Base-by-base conservation (phyloP, 106 monocot genomes). In the Dendrobium catenatum region DNA sequence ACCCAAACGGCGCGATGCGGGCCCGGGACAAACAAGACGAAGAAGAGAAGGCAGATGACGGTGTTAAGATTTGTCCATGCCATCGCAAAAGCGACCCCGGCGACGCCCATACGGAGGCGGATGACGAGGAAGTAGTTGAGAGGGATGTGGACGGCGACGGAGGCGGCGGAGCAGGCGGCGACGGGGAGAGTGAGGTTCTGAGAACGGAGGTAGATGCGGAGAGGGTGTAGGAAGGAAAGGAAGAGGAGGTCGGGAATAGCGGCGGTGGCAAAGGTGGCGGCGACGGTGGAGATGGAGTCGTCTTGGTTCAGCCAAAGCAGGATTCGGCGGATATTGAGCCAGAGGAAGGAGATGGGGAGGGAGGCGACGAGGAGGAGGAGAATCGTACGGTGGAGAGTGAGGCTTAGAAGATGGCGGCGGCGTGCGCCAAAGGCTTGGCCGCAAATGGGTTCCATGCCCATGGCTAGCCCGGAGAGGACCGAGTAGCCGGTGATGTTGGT, bases 361-460 rank as follows among this genome's bases (percentile, higher is more conserved):
- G 94, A 91, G 76, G 81, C 88, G n/a, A 86, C 67, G 68, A 97
- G 85, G 67, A 97, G 90, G 78, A 97, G 89, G 43, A 97, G 94
- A 37, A 94, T 77, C 2, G 96, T 94, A 16, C 94, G 83, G 46
- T 97, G 96, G 9, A 97, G 89, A 15, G 92, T 86, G 54, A 94
- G 86, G 33, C 87, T 90, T 24, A 97, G 90, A 76, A 97, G 83
- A 66, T 92, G 87, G 16, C 86, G 79, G n/a, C 90, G 92, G 26
- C 81, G 79, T 10, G 94, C 96, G 1, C 96, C 96, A 79, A 90
- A 97, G 13, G 96, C 96, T 77, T 97, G 96, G 47, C 94, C 92
- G 83, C 96, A 97, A 73, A 97, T 94, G 86, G 96, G 96, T 79
- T 97, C 96, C 96, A 97, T 94, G 0, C 96, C 96, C 86, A 97